Evolutionary conservation across 2,329 filamentous ascomycete species (phyloP).

Genomic region (Ophioceras dolichostomum): DNA sequence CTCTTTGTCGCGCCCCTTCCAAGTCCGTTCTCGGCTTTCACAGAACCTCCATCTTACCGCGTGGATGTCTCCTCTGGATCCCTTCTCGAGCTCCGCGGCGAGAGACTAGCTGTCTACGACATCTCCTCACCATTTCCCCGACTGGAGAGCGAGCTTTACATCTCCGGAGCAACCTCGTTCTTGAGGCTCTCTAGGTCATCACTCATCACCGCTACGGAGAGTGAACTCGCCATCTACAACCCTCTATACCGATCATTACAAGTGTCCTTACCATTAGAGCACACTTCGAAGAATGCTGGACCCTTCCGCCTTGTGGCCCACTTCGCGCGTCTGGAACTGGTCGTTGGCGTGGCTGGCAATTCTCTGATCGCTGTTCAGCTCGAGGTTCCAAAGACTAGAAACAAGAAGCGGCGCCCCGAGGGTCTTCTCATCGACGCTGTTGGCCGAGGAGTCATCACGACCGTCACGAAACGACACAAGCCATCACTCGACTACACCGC

Average conservation of each 20-base stretch:
- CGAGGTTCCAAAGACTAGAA: slow-evolving; percentile 45
- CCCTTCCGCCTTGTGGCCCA: slow-evolving; percentile 41
- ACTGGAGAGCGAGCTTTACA: slow-evolving; percentile 39
- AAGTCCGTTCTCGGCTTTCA: neutral
- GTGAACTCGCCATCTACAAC: slow-evolving; percentile 52
- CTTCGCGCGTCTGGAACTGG: slow-evolving; percentile 53
- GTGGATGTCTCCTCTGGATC: slow-evolving; percentile 52
- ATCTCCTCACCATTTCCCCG: slow-evolving; percentile 50
- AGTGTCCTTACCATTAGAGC: slow-evolving; percentile 30
- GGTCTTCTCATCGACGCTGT: slow-evolving; percentile 64
- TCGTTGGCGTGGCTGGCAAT: slow-evolving; percentile 50
- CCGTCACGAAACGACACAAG: neutral
- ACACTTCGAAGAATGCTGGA: slow-evolving; percentile 21
- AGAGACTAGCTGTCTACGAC: slow-evolving; percentile 48
- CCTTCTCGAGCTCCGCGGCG: slow-evolving; percentile 45
- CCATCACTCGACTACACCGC: slow-evolving; percentile 9
- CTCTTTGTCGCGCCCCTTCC: slow-evolving; percentile 3
- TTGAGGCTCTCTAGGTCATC: slow-evolving; percentile 54
- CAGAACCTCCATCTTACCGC: slow-evolving; percentile 25
- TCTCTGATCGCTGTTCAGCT: slow-evolving; percentile 57
- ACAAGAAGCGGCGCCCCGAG: slow-evolving; percentile 40
- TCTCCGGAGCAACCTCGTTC: slow-evolving; percentile 46
- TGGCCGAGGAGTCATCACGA: slow-evolving; percentile 43
- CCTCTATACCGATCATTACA: slow-evolving; percentile 54
- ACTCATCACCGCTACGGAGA: slow-evolving; percentile 46